Conservation (phyloP, 139 green algal species). For the Chlamydomonas sp. region DNA sequence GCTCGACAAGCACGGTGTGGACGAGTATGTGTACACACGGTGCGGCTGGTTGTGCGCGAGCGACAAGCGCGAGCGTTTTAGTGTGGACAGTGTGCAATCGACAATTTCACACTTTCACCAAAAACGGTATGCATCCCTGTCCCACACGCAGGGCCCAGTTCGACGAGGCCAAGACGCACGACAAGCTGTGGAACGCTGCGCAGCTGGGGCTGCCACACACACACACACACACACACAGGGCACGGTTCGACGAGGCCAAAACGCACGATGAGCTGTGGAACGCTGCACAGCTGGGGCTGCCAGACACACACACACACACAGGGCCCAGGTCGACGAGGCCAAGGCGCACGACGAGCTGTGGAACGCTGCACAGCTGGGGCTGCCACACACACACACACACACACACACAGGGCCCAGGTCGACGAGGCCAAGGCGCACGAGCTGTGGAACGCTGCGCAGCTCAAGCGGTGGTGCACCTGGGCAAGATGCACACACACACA, state of each 20-base stretch:
- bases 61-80: too few relatives aligned
- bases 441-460: constrained; percentile 91
- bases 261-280: constrained; percentile 97
- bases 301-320: too few relatives aligned
- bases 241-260: constrained; percentile 72
- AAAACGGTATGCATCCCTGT: too few relatives aligned
- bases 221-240: constrained; percentile 31
- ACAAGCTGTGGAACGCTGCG: constrained; percentile 88
- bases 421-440: constrained; percentile 82
- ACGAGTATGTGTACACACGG: too few relatives aligned
- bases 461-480: constrained; percentile 65
- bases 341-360: constrained; percentile 91
- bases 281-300: constrained; percentile 77
- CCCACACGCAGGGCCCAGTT: too few relatives aligned
- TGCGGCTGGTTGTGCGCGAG: too few relatives aligned
- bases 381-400: constrained; percentile 46
- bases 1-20: too few relatives aligned
- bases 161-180: constrained; percentile 80
- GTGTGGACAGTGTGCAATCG: too few relatives aligned
- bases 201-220: constrained; percentile 34
- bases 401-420: constrained; percentile 57
- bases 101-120: too few relatives aligned
- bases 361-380: constrained; percentile 59
- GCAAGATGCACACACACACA: constrained; percentile 99
- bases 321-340: too few relatives aligned